Percentiles rank a stretch among this genome's conserved stretches.
These are phyloP conservation scores for Aspergillus bridgeri DNA, from an alignment of 495 filamentous ascomycete species.

Conservation along the genomic window DNA sequence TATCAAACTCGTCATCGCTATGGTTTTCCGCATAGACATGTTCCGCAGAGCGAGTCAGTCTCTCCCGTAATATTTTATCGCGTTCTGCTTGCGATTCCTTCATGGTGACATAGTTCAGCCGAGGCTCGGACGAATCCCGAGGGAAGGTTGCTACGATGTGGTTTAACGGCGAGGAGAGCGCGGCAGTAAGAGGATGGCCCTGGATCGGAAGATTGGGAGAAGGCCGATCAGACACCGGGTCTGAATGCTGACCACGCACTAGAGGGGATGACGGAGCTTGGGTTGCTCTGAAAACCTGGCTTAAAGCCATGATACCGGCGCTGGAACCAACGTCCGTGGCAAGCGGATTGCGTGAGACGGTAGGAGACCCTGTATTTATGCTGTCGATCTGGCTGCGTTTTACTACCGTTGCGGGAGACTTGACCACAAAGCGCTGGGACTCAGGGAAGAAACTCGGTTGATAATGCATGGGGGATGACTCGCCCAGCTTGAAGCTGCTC, in stretches of 20 bases:
- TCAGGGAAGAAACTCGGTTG: constrained; percentile 46
- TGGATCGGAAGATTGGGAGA: constrained; percentile 51
- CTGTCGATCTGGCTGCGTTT: constrained; percentile 32
- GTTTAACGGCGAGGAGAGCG: constrained; percentile 41
- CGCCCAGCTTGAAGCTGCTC: constrained; percentile 32
- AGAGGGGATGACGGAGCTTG: constrained; percentile 53
- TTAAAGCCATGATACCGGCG: constrained; percentile 45
- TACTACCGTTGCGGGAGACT: constrained; percentile 41
- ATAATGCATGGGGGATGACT: constrained; percentile 38
- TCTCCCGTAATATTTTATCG: constrained; percentile 30
- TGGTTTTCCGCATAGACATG: constrained; percentile 37
- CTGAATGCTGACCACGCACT: constrained; percentile 35
- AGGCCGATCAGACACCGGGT: constrained; percentile 46
- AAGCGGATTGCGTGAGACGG: constrained; percentile 45
- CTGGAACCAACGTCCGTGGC: constrained; percentile 38
- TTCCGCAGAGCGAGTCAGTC: constrained; percentile 40
- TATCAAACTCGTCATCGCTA: constrained; percentile 46
- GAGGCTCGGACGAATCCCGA: constrained; percentile 43
- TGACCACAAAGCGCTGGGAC: constrained; percentile 46
- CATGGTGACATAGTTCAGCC: constrained; percentile 49
- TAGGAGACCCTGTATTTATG: constrained; percentile 33
- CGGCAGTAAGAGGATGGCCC: constrained; percentile 31
- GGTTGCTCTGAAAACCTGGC: constrained; percentile 50
- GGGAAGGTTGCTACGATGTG: constrained; percentile 30
- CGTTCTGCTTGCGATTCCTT: constrained; percentile 47